Evolutionary conservation across 805 yeast species (phyloP), one percentile per base, ranked within the genome.

Genomic region (Peterozyma toletana): DNA sequence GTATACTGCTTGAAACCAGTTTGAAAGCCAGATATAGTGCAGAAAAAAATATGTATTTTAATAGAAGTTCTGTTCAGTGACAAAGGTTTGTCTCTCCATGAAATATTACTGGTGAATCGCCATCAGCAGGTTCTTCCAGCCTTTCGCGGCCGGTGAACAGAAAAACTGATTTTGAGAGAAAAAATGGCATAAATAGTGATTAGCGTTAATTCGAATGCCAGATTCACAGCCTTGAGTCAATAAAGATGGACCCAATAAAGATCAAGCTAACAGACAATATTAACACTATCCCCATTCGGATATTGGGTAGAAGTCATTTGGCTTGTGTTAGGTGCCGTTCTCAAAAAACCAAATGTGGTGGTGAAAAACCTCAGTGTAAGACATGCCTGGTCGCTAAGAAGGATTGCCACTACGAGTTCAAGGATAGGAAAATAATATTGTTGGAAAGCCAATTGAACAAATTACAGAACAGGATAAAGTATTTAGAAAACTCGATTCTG

Each of bases 311-410:
- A 41, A 48, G 53, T 39, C 63, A 59, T 44, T 52, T 56, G 46
- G 80, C 80, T 13, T 74, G 79, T 49, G 68, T 69, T 36, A 59
- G 78, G 35, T 74, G 80, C 54, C 58, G 77, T 38, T 53, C 63
- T 30, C 77, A 72, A 49, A 74, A 74, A 54, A 69, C 73, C 48
- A 73, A 73, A 53, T 74, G 80, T 51, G 63, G 73, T 15, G 78
- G 79, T 35, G 56, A 47, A 31, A 57, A 56, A 40, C 63, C 63
- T 9, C 42, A 50, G 15, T 59, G 63, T 46, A 52, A 51, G 44
- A 55, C 52, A 36, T 59, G 63, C 51, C 45, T 46, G 27, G 35
- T 47, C 27, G 44, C 56, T 6, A 47, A 50, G 18, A 50, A 50
- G 18, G 50, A 53, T 3, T 59, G 63, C 33, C 45, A 47, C 11